These are phyloP conservation scores for Ilex aquifolium DNA, from an alignment of 257 asterid genomes.

Conservation along the genomic window DNA sequence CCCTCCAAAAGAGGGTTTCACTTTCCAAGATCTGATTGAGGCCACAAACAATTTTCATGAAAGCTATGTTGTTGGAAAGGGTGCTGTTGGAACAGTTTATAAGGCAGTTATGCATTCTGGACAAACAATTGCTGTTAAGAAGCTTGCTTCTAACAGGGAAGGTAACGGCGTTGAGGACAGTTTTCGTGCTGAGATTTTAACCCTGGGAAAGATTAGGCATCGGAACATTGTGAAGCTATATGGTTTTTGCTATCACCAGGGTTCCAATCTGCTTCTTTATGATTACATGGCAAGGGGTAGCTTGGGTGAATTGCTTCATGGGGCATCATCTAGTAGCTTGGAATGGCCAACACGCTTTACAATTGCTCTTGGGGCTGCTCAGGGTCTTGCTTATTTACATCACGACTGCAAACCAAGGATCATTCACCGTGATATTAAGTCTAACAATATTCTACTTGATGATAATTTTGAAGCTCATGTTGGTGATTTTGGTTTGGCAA, in stretches of 20 bases:
- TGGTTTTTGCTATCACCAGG: constrained; percentile 88
- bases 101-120: constrained; percentile 67
- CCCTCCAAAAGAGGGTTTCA: constrained; percentile 89
- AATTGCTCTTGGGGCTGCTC: constrained; percentile 85
- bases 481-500: constrained; percentile 94
- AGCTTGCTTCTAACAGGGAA: constrained; percentile 76
- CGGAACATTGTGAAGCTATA: constrained; percentile 82
- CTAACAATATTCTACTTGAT: constrained; percentile 78
- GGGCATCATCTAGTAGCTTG: constrained; percentile 34
- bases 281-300: constrained; percentile 93
- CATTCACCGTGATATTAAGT: constrained; percentile 85
- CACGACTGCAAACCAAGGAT: constrained; percentile 90
- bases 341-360: constrained; percentile 78
- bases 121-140: constrained; percentile 71
- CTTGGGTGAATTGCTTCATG: constrained; percentile 83
- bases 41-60: constrained; percentile 81
- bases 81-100: constrained; percentile 88
- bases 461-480: constrained; percentile 94
- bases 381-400: constrained; percentile 83
- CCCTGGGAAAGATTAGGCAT: constrained; percentile 90
- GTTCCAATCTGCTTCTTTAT: constrained; percentile 78
- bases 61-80: constrained; percentile 61
- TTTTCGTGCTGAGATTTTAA: constrained; percentile 76
- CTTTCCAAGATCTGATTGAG: constrained; percentile 81
- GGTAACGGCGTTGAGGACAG: constrained; percentile 60